Evolutionary conservation across 352 stramenopile species (phyloP), one percentile per base, ranked within the genome.

Genomic region (Peronospora farinosa): DNA sequence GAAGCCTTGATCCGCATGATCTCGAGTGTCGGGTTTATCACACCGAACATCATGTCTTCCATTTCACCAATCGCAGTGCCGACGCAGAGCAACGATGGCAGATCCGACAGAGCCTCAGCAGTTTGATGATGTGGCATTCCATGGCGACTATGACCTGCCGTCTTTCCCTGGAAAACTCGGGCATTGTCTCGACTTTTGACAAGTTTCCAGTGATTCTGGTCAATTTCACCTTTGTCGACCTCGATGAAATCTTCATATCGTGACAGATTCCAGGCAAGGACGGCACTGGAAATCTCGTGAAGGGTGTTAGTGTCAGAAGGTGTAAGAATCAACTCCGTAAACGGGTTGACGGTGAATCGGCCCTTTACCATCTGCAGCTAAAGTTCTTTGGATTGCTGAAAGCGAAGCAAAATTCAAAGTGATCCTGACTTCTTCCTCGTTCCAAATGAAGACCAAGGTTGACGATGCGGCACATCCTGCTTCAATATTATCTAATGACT

Each of bases 31-130:
- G 39, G 39, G 21, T 23, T 66, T 47, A 32, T 52, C 72, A 76
- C 36, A 6, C 66, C 73, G 19, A 69, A 74, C 62, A 86, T 70
- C 16, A 81, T 44, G 45, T 84, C 75, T 19, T 86, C 69, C 31
- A 86, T 37, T 11, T 60, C 57, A 4, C 72, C 69, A 6, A 57
- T 46, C 32, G 82, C 54, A 1, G 66, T 63, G 6, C 75, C 75
- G 1, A 69, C 47, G 30, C 66, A 67, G 2, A 74, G 59, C 19
- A 85, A 57, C 45, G 60, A 69, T 2, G 71, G 70, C 11, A 73
- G 45, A 10, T 43, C 47, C 4, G 55, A 57, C 32, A 17, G 11
- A 27, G 39, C 13, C 3, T 15, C 36, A 40, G 36, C 27, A 12
- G 11, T 27, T 32, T 30, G 19, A 7, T 19, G 39, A 5, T 19